Evolutionary conservation across 2,329 filamentous ascomycete genomes (phyloP).

Genomic region (Biscogniauxia mediterranea): DNA sequence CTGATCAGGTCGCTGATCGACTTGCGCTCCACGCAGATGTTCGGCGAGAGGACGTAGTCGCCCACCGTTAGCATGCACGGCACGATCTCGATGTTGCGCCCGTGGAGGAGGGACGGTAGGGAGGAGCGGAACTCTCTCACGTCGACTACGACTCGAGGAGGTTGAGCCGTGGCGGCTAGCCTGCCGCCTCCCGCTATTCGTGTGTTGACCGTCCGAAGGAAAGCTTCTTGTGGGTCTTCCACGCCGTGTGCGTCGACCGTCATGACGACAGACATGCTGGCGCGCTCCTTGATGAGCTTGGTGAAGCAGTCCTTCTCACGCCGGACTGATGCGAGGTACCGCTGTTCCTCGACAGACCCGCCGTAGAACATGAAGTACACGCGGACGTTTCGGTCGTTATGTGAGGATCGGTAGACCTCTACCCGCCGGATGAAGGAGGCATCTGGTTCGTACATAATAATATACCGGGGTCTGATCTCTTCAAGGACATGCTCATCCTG

Average conservation of each 20-base stretch:
- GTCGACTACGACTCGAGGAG: conserved; percentile 89
- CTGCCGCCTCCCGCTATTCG: conserved; percentile 91
- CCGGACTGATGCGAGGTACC: conserved; percentile 85
- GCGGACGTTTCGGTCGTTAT: conserved; percentile 81
- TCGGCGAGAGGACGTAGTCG: conserved; percentile 90
- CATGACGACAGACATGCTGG: conserved; percentile 86
- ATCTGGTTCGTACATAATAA: conserved; percentile 98
- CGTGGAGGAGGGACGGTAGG: conserved; percentile 86
- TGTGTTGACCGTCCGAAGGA: conserved; percentile 93
- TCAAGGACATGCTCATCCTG: conserved; percentile 96
- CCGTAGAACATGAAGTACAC: conserved; percentile 98
- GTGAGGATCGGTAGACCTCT: conserved; percentile 93
- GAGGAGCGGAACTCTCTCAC: conserved; percentile 95
- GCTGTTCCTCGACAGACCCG: conserved; percentile 91
- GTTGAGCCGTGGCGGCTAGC: conserved; percentile 77
- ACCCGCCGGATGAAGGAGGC: conserved; percentile 90
- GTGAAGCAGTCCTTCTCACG: conserved; percentile 96
- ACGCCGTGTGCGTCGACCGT: conserved; percentile 66
- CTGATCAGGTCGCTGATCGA: conserved; percentile 87
- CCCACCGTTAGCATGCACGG: conserved; percentile 96
- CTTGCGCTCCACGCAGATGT: conserved; percentile 93
- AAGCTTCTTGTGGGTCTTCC: conserved; percentile 84
- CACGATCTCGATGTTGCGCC: conserved; percentile 80
- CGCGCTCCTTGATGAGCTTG: conserved; percentile 88
- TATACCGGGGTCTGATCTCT: conserved; percentile 87